Evolutionary conservation across 192 early-diverging fungal species (phyloP), one percentile per base, ranked within the genome.

Genomic region (Lobosporangium transversale): DNA sequence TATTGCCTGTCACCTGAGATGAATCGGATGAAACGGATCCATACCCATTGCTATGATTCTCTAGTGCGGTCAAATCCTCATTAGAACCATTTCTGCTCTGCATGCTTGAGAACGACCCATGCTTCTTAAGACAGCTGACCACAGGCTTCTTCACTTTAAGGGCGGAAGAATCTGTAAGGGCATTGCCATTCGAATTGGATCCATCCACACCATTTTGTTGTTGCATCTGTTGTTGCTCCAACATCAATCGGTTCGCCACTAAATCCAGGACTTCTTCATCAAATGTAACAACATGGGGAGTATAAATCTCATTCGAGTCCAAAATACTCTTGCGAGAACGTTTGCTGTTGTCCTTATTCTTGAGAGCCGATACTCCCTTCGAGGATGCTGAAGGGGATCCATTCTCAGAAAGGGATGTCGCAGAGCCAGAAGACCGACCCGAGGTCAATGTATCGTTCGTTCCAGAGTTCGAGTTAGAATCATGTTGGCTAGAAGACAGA

Each of bases 101-200:
- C 21, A 70, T 52, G 21, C 70, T 66, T 6, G 37, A 53, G 14
- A 50, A 44, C 1, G 70, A 75, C 12, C 49, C 70, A 9, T 40
- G 27, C 40, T 76, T 76, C 54, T 76, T 76, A 3, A 76, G 30
- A 20, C 73, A 76, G 53, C 73, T 76, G 64, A 67, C 59, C 12
- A 76, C 65, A n/a, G 73, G 65, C 3, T 60, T 50, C 26, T 59
- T 75, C 21, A 35, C 21, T 21, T 63, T 71, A 37, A n/a, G 14
- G 8, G 37, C 37, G 14, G 7, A 7, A 40, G 37, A 7, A 40
- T 7, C 37, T 10, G 37, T 14, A 40, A 14, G 8, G 14, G 37
- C 37, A 40, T 7, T 14, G 14, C 8, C 37, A 40, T 7, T 40
- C 8, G 37, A 7, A 40, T 7, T 29, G 18, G 15, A n/a, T 7